A percentile compares a stretch with the other conserved stretches of the same genome.
Evolutionary conservation across 2,329 filamentous ascomycete genomes (phyloP).

Genomic region (Xylariaceae sp.): DNA sequence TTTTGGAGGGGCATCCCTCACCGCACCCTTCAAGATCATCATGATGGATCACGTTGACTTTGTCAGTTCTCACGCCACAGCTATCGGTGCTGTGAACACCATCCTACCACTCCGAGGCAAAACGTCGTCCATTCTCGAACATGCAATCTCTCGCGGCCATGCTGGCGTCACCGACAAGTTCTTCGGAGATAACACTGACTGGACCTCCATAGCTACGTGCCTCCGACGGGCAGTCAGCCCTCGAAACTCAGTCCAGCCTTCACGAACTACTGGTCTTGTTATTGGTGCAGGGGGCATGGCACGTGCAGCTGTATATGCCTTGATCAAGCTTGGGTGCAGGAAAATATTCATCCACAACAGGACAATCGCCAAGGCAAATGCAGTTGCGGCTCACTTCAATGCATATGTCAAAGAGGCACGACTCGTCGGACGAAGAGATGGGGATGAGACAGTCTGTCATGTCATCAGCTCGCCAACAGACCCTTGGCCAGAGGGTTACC

Average conservation of each 20-base stretch:
- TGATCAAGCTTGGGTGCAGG: slow-evolving; percentile 68
- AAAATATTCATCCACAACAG: slow-evolving; percentile 71
- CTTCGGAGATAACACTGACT: slow-evolving; percentile 69
- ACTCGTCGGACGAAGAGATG: slow-evolving; percentile 31
- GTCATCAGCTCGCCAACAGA: slow-evolving; percentile 56
- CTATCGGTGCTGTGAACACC: slow-evolving; percentile 70
- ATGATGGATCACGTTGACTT: slow-evolving; percentile 61
- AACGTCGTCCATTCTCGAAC: slow-evolving; percentile 46
- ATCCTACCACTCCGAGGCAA: slow-evolving; percentile 61
- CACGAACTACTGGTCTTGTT: slow-evolving; percentile 51
- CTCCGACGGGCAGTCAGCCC: slow-evolving; percentile 67
- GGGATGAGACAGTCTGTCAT: slow-evolving; percentile 40
- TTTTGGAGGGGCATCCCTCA: slow-evolving; percentile 66
- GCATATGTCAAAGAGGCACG: slow-evolving; percentile 38
- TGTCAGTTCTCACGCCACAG: slow-evolving; percentile 63
- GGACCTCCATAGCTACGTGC: slow-evolving; percentile 60
- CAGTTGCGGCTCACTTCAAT: slow-evolving; percentile 65
- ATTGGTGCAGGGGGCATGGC: slow-evolving; percentile 69
- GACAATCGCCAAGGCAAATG: slow-evolving; percentile 56
- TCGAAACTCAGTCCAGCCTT: slow-evolving; percentile 55
- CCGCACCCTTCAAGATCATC: slow-evolving; percentile 67
- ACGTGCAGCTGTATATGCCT: slow-evolving; percentile 67
- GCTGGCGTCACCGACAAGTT: slow-evolving; percentile 59
- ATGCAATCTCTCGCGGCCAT: slow-evolving; percentile 56
- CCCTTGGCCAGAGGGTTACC: slow-evolving; percentile 59